These are phyloP conservation scores for Inosperma sp. DNA, from an alignment of 768 basidiomycete genomes.

Conservation along the genomic window DNA sequence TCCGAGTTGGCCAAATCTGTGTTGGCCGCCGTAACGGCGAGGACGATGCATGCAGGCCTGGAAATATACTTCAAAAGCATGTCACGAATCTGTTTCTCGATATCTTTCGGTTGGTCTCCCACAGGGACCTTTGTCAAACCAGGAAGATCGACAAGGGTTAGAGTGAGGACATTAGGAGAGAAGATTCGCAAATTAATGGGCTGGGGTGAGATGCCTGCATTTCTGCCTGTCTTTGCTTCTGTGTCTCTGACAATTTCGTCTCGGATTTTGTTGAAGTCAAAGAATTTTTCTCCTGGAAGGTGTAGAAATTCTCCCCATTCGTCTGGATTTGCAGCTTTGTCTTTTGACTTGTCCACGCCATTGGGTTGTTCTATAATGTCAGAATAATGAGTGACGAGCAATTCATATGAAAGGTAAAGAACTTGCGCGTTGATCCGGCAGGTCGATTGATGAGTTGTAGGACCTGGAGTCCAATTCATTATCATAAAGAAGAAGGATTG, in stretches of 20 bases:
- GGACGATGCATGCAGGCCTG: slow-evolving; percentile 92
- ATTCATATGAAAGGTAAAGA: not conserved
- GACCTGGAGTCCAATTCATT: slow-evolving; percentile 43
- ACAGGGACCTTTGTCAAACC: slow-evolving; percentile 94
- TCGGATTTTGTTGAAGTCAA: slow-evolving; percentile 95
- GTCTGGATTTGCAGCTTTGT: slow-evolving; percentile 80
- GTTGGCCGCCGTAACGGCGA: slow-evolving; percentile 95
- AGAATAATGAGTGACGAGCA: slow-evolving; percentile 6
- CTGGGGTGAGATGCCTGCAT: slow-evolving; percentile 94
- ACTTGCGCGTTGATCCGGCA: slow-evolving; percentile 36
- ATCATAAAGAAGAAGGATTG: slow-evolving; percentile 1
- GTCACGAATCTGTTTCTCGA: slow-evolving; percentile 95
- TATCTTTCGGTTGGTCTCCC: slow-evolving; percentile 94
- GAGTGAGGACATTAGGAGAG: slow-evolving; percentile 94
- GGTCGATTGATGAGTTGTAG: slow-evolving; percentile 92
- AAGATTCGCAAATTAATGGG: slow-evolving; percentile 98
- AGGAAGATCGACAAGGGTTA: slow-evolving; percentile 96
- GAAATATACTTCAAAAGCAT: slow-evolving; percentile 96
- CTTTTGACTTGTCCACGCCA: slow-evolving; percentile 47
- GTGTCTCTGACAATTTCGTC: slow-evolving; percentile 96
- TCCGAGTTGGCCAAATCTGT: slow-evolving; percentile 98
- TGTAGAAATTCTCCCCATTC: slow-evolving; percentile 99
- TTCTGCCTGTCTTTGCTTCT: slow-evolving; percentile 97
- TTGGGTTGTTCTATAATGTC: slow-evolving; percentile 36
- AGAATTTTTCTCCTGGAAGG: slow-evolving; percentile 95